Evolutionary conservation across 2,329 filamentous ascomycete genomes (phyloP).

Genomic region (Exophiala bonariae): DNA sequence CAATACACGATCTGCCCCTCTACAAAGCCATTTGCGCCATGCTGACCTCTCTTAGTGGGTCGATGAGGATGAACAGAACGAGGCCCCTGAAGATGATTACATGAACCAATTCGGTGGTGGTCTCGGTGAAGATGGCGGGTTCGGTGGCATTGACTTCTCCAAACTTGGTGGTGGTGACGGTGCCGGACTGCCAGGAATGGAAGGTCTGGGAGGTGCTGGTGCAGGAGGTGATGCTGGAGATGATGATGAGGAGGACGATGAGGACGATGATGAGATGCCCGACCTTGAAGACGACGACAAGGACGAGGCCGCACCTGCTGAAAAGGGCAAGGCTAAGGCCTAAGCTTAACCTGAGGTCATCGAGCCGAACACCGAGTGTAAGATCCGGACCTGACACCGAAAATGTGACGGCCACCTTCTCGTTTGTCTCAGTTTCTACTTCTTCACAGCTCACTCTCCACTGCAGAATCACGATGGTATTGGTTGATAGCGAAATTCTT

Average conservation of each 20-base stretch:
- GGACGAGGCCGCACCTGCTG: slow-evolving; percentile 37
- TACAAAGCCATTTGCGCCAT: background rate
- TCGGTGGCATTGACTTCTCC: slow-evolving; percentile 77
- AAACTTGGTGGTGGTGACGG: slow-evolving; percentile 72
- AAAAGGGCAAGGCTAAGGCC: slow-evolving; percentile 32
- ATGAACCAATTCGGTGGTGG: slow-evolving; percentile 55
- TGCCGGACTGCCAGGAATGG: slow-evolving; percentile 41
- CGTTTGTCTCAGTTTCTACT: background rate
- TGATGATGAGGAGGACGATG: slow-evolving; percentile 64
- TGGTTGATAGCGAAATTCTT: no score
- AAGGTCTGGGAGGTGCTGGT: slow-evolving; percentile 31
- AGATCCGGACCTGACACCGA: background rate
- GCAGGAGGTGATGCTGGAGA: slow-evolving; percentile 47
- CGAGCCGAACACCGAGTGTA: no score
- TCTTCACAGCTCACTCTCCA: background rate
- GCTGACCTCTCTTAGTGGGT: slow-evolving; percentile 64
- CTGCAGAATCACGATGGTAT: no score
- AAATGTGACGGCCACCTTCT: background rate
- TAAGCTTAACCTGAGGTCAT: no score
- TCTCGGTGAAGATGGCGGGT: slow-evolving; percentile 50
- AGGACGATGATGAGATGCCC: slow-evolving; percentile 35
- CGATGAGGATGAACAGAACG: slow-evolving; percentile 97
- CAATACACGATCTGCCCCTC: background rate
- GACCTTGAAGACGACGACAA: slow-evolving; percentile 39
- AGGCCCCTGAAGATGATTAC: slow-evolving; percentile 76